Base-by-base conservation (phyloP, 495 filamentous ascomycete species). In the Penicillium alfredii region DNA sequence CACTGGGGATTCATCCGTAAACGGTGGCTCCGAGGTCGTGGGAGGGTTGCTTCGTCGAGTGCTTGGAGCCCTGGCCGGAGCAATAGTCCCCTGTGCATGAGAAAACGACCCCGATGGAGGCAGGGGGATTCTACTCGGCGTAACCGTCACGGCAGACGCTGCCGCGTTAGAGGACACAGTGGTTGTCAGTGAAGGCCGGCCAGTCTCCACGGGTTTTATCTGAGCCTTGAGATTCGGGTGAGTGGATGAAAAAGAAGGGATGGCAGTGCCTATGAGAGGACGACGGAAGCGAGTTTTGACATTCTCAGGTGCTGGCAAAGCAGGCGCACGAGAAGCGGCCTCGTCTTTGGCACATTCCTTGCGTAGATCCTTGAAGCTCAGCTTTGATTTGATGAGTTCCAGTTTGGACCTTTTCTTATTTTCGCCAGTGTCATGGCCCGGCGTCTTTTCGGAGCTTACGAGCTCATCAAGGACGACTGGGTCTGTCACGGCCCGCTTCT, bases 311-410 rank as follows among this genome's bases (percentile, higher is more conserved):
- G 12, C 22, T 9, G 19, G 29, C 8, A 46, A 12, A 6, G 34
- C n/a, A 7, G 7, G n/a, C 6, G 2, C 9, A 25, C n/a, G n/a
- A n/a, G 11, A 2, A 30, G 23, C 23, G 23, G 23, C 20, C 5
- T 38, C 45, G n/a, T 43, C 39, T 11, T 44, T 56, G 4, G 35
- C 28, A 20, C 38, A 32, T 14, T 63, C 62, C 20, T 58, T 61
- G 3, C 38, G 49, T 3, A 66, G 19, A 18, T 66, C 58, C 26
- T 58, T 64, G 31, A 61, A 47, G 30, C 58, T 62, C 26, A 61
- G 42, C 33, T 66, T 62, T 6, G 52, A 53, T 22, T 47, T 44
- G 20, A 62, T 39, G 8, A 51, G 35, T 2, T 55, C 52, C 24
- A 62, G 30, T 5, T 47, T 47, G 0, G 52, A 60, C 31, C 36